Evolutionary conservation across 805 yeast species (phyloP).

Genomic region (Starmera caribaea): DNA sequence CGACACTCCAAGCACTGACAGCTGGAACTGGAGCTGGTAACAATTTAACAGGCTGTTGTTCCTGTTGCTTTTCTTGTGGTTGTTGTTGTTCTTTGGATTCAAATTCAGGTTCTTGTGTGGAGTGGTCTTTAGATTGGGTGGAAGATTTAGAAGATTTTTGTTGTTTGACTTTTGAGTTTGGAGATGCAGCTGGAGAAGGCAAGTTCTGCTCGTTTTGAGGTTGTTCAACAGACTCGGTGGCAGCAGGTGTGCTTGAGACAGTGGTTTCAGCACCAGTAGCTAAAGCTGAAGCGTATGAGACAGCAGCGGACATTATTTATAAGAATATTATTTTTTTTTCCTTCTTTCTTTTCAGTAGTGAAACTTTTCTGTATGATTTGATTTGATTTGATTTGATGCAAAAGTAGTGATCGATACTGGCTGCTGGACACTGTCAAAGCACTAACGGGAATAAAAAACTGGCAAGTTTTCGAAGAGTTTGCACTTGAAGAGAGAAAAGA

Average conservation of each 20-base stretch:
- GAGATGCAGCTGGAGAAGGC: conserved; percentile 9
- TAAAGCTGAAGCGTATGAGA: conserved; percentile 20
- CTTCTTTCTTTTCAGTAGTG: too few species aligned
- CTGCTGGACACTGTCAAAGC: background rate
- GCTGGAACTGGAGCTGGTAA: conserved; percentile 63
- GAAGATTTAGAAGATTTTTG: too few species aligned
- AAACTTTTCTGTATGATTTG: too few species aligned
- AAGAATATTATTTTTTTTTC: too few species aligned
- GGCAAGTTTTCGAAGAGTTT: too few species aligned
- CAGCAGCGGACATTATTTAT: conserved; percentile 6
- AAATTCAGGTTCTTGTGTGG: conserved; percentile 3
- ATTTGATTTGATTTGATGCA: background rate
- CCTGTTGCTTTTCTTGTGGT: conserved; percentile 7
- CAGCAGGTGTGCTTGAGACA: background rate
- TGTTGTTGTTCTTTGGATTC: conserved; percentile 1
- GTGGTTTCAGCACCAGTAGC: conserved; percentile 9
- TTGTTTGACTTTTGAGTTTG: conserved; percentile 6
- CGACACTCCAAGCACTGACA: conserved; percentile 50
- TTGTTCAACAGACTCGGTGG: background rate
- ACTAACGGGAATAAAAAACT: too few species aligned
- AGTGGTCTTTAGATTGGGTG: conserved; percentile 3
- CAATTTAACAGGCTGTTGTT: conserved; percentile 22
- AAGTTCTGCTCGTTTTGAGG: too few species aligned
- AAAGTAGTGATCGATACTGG: background rate
- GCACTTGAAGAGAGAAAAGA: background rate